Evolutionary conservation across 192 early-diverging fungal genomes (phyloP).

Genomic region (Backusella liffmaniae): DNA sequence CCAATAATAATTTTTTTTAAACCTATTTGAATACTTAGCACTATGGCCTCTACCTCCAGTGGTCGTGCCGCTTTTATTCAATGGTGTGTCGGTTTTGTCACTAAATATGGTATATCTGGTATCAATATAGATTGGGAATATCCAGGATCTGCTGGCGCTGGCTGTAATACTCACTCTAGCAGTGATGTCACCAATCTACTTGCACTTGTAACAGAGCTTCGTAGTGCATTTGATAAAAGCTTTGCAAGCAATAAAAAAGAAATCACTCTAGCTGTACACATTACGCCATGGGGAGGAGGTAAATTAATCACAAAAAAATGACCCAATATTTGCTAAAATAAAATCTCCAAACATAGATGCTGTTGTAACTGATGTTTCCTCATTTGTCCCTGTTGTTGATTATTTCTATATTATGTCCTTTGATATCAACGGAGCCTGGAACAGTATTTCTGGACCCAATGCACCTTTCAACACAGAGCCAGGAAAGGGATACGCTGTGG

Average conservation of each 20-base stretch:
- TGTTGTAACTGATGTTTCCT: slow-evolving; percentile 54
- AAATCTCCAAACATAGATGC: slow-evolving; percentile 44
- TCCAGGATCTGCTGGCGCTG: slow-evolving; percentile 58
- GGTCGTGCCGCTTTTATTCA: neutral
- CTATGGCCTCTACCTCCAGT: slow-evolving; percentile 39
- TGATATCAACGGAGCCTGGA: slow-evolving; percentile 61
- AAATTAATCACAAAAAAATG: slow-evolving; percentile 39
- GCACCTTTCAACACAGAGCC: slow-evolving; percentile 39
- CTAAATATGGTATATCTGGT: neutral
- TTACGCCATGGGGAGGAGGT: slow-evolving; percentile 42
- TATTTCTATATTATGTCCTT: slow-evolving; percentile 69
- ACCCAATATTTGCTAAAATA: neutral
- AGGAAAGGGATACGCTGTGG: slow-evolving; percentile 30
- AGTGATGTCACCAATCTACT: slow-evolving; percentile 62
- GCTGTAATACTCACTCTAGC: slow-evolving; percentile 55
- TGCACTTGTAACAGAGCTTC: slow-evolving; percentile 56
- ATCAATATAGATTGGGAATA: slow-evolving; percentile 54
- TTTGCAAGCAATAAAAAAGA: slow-evolving; percentile 44
- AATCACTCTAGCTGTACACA: slow-evolving; percentile 63
- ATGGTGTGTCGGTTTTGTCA: neutral
- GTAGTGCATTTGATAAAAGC: slow-evolving; percentile 39
- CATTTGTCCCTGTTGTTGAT: slow-evolving; percentile 55
- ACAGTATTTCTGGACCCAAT: slow-evolving; percentile 47
- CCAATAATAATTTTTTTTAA: too few relatives aligned
- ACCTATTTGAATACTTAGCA: slow-evolving; percentile 31